A percentile compares a stretch with the other conserved stretches of the same genome.
These are phyloP conservation scores for Exophiala dermatitidis DNA, from an alignment of 2,329 filamentous ascomycete genomes.

Conservation along the genomic window DNA sequence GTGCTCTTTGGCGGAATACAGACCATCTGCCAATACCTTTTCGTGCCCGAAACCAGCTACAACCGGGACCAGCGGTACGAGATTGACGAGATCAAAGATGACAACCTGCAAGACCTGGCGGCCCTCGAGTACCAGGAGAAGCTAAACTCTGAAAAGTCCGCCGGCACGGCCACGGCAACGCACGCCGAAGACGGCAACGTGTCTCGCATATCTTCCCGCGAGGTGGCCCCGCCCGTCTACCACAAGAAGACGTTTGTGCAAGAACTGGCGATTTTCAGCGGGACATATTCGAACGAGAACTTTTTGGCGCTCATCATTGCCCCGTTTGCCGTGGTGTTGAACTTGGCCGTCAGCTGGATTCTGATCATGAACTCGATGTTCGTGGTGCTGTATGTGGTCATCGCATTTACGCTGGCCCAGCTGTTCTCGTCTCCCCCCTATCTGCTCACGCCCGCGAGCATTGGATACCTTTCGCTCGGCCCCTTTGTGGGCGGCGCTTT, in stretches of 20 bases:
- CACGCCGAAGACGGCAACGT: neutral
- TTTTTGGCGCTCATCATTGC: conserved; percentile 1
- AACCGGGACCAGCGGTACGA: conserved; percentile 1
- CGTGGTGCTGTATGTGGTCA: neutral
- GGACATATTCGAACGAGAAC: neutral
- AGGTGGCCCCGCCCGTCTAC: neutral
- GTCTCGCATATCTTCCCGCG: neutral
- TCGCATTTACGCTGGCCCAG: conserved; percentile 21
- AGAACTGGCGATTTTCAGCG: neutral
- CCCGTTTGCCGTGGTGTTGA: conserved; percentile 19
- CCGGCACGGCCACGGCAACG: neutral
- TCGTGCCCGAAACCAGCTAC: conserved; percentile 1
- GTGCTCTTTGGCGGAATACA: conserved; percentile 2
- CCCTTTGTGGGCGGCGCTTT: conserved; percentile 5
- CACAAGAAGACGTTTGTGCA: neutral
- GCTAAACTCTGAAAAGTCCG: neutral
- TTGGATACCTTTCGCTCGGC: conserved; percentile 24
- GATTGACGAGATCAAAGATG: conserved; percentile 2
- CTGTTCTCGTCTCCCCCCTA: conserved; percentile 29
- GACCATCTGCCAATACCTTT: neutral
- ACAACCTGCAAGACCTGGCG: neutral
- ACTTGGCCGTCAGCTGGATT: conserved; percentile 25
- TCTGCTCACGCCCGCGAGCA: conserved; percentile 25
- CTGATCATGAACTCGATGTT: neutral
- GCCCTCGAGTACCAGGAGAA: neutral